Percentiles rank a stretch among this genome's conserved stretches.
phyloP scores from a whole-genome alignment of 805 yeast genomes.

The Candida sakaeoensis region DNA sequence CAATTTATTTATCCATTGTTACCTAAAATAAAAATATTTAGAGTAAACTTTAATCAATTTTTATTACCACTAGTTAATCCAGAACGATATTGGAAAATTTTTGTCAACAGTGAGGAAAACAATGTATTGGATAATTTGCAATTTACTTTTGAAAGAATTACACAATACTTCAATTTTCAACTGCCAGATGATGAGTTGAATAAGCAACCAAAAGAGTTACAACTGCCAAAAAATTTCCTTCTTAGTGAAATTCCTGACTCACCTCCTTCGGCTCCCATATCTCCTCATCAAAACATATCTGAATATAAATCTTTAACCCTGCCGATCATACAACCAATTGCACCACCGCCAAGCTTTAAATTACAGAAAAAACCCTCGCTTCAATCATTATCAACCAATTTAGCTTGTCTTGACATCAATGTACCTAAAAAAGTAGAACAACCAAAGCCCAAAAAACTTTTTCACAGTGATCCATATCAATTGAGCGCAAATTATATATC shows the following conservation, averaged over 20 bases:
- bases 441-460: slow-evolving; percentile 15
- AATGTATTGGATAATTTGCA: slow-evolving; percentile 26
- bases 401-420: slow-evolving; percentile 26
- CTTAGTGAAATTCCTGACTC: slow-evolving; percentile 37
- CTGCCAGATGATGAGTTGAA: not conserved
- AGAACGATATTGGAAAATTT: slow-evolving; percentile 66
- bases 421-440: slow-evolving; percentile 8
- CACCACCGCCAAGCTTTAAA: not conserved
- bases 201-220: slow-evolving; percentile 8
- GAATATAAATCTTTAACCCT: not conserved
- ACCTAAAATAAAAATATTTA: slow-evolving; percentile 56
- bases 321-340: not conserved
- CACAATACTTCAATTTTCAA: slow-evolving; percentile 36
- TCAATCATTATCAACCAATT: slow-evolving; percentile 23
- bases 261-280: slow-evolving; percentile 42
- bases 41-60: slow-evolving; percentile 47
- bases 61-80: slow-evolving; percentile 70
- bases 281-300: slow-evolving; percentile 20
- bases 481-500: not conserved
- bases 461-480: slow-evolving; percentile 3
- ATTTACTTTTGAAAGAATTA: slow-evolving; percentile 35
- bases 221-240: slow-evolving; percentile 12
- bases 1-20: slow-evolving; percentile 70
- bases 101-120: slow-evolving; percentile 30
- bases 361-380: slow-evolving; percentile 15